These are phyloP conservation scores for Neopestalotiopsis sp. DNA, from an alignment of 2,329 filamentous ascomycete species.

Conservation along the genomic window DNA sequence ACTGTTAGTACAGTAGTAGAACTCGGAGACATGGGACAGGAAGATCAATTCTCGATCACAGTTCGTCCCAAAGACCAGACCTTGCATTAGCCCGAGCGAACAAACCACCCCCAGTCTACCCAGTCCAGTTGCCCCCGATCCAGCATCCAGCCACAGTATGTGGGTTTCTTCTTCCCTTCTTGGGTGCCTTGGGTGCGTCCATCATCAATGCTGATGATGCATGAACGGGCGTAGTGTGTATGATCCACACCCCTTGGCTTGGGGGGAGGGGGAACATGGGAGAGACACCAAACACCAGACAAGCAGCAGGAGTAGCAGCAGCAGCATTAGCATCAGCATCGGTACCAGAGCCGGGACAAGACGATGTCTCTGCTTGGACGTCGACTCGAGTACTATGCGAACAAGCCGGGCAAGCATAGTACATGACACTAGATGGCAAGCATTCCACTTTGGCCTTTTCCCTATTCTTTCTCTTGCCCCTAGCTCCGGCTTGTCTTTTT, in stretches of 20 bases:
- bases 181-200: neutral
- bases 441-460: neutral
- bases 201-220: slow-evolving; percentile 3
- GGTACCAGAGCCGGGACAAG: neutral
- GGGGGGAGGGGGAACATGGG: neutral
- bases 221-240: slow-evolving; percentile 15
- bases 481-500: neutral
- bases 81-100: slow-evolving; percentile 1
- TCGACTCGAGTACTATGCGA: neutral
- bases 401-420: too few species aligned
- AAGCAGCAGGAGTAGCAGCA: neutral
- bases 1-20: neutral
- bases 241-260: slow-evolving; percentile 17
- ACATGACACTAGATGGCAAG: too few species aligned
- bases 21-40: neutral
- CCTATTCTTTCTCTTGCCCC: neutral
- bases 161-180: neutral
- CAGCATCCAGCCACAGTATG: slow-evolving; percentile 11
- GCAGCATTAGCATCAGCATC: too few species aligned
- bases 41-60: neutral
- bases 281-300: neutral
- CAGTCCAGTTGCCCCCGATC: neutral
- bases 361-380: neutral
- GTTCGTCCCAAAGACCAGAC: neutral
- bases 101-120: neutral